Conservation (phyloP, 352 stramenopile genomes). For the Globisporangium radiosum region DNA sequence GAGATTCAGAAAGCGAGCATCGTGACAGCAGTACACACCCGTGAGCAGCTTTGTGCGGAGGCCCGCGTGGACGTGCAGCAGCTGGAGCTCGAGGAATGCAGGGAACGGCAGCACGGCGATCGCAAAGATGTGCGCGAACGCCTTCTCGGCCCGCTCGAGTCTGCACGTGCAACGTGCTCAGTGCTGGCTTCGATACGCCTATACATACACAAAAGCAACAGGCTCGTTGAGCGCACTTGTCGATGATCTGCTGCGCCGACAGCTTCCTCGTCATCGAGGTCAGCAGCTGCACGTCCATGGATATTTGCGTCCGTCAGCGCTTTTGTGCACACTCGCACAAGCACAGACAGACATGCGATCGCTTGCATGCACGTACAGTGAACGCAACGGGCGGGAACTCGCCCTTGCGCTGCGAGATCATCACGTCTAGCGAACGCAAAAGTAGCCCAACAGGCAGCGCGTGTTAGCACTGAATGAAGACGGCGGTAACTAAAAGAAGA, state of each 20-base stretch:
- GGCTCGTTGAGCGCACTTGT: slow-evolving; percentile 22
- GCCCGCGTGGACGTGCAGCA: slow-evolving; percentile 28
- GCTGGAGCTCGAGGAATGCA: slow-evolving; percentile 37
- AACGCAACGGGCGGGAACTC: slow-evolving; percentile 66
- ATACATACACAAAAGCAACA: too few relatives aligned
- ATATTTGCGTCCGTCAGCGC: too few relatives aligned
- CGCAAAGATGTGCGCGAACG: slow-evolving; percentile 46
- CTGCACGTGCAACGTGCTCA: slow-evolving; percentile 10
- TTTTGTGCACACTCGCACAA: background rate
- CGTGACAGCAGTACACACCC: slow-evolving; percentile 15
- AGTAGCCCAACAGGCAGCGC: too few relatives aligned
- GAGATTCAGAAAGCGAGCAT: background rate
- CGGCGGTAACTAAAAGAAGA: too few relatives aligned
- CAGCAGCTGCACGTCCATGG: slow-evolving; percentile 1
- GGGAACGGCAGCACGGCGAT: slow-evolving; percentile 44
- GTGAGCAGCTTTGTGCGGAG: slow-evolving; percentile 41
- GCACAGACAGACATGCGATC: background rate
- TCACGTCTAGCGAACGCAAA: slow-evolving; percentile 35
- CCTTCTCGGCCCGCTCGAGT: slow-evolving; percentile 48
- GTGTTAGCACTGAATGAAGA: too few relatives aligned
- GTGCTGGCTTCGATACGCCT: too few relatives aligned
- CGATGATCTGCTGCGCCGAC: slow-evolving; percentile 30
- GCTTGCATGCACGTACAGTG: slow-evolving; percentile 29
- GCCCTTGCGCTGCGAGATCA: slow-evolving; percentile 69
- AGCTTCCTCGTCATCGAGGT: slow-evolving; percentile 26